Percentiles rank a stretch among this genome's conserved stretches.
Evolutionary conservation across 352 stramenopile species (phyloP).

Genomic region (Phytophthora melonis): DNA sequence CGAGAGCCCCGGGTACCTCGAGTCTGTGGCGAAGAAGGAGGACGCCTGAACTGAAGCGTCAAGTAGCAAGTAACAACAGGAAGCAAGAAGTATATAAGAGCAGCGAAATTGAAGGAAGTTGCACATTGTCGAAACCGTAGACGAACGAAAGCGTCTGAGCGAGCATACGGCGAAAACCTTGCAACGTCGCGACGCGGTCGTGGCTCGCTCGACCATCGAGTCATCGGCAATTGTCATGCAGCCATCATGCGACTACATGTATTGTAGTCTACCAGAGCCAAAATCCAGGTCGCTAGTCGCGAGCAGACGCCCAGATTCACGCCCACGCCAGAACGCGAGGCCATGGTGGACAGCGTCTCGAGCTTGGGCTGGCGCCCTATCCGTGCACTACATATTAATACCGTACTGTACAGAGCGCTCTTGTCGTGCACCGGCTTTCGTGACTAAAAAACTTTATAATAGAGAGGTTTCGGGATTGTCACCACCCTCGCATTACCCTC

Average conservation of each 20-base stretch:
- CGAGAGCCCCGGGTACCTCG: conserved; percentile 74
- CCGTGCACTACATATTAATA: no score
- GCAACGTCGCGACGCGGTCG: conserved; percentile 1
- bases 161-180: not conserved
- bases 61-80: conserved; percentile 1
- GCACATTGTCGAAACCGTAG: conserved; percentile 23
- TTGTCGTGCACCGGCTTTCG: not conserved
- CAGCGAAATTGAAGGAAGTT: conserved; percentile 33
- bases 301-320: conserved; percentile 12
- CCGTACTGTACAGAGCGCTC: no score
- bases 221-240: not conserved
- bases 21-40: conserved; percentile 54
- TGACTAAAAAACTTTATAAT: not conserved
- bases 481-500: no score
- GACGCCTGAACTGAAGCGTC: conserved; percentile 17
- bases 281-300: conserved; percentile 13
- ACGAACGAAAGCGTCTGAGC: conserved; percentile 3
- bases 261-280: not conserved
- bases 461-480: no score
- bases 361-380: not conserved
- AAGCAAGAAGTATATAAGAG: conserved; percentile 29
- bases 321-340: not conserved
- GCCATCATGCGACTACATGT: conserved; percentile 1
- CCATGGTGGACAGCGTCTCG: not conserved
- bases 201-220: not conserved